Base-by-base conservation (phyloP, 2,329 filamentous ascomycete genomes). In the Plenodomus tracheiphilus region DNA sequence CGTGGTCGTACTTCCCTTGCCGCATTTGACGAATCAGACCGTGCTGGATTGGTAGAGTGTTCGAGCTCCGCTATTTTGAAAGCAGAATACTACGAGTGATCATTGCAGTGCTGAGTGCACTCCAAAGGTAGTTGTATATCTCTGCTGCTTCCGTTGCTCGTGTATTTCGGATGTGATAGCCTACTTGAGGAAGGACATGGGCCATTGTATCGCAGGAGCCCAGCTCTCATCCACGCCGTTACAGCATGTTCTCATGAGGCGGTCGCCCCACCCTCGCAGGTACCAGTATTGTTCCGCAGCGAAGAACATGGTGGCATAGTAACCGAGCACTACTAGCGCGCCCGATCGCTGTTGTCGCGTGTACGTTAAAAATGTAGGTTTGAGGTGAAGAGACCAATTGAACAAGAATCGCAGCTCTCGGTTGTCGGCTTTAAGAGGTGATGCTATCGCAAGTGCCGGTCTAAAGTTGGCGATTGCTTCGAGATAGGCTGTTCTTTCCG, bases 281-380 rank as follows among this genome's bases (percentile, higher is more conserved):
- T 73, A 74, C 74, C 64, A 77, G 62, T 69, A 73, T 58, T 58
- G 49, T 46, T 74, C 72, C 5, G 71, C 57, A 5, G 57, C 58
- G 18, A 65, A 61, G 2, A 76, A 53, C 7, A 73, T 53, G 11
- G 71, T 61, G 13, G 69, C 64, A 47, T 74, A 77, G 43, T 74
- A 63, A 38, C 73, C 69, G 13, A 77, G 46, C 18, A 77, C 49
- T 2, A 71, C 63, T 17, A 77, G 52, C 2, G 72, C 69, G 1
- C 64, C 66, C 7, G 71, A 61, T 15, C 71, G 59, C 18, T 58
- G 56, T 32, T 66, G 56, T 5, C 65, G 65, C 1, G 76, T 47
- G 38, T 69, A 45, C 1, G 49, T 46, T 16, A 72, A 47, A 44
- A 71, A 76, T 4, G 58, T 65, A 1, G 62, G 45, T 4, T 60